Evolutionary conservation across 768 basidiomycete species (phyloP).

Genomic region (Leccinum olivaceopallidum): DNA sequence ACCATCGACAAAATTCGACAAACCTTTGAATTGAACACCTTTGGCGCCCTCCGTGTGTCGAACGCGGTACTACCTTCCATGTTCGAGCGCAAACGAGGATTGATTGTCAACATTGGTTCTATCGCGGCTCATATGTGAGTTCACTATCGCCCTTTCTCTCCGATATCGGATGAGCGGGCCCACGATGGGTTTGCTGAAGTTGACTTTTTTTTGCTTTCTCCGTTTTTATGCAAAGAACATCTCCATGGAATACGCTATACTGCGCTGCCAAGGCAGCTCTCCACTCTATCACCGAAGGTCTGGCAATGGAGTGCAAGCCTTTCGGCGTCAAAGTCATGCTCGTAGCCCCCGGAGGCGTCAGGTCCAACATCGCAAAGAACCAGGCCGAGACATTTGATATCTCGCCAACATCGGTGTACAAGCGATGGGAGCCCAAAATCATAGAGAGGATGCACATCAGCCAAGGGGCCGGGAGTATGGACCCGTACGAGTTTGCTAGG

Average conservation of each 20-base stretch:
- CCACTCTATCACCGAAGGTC: slow-evolving; percentile 58
- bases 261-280: slow-evolving; percentile 58
- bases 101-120: slow-evolving; percentile 77
- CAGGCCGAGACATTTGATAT: slow-evolving; percentile 43
- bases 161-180: background rate
- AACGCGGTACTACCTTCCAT: slow-evolving; percentile 70
- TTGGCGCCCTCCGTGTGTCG: slow-evolving; percentile 58
- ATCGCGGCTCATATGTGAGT: slow-evolving; percentile 60
- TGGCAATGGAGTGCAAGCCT: slow-evolving; percentile 74
- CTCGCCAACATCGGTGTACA: slow-evolving; percentile 56
- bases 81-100: slow-evolving; percentile 60
- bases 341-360: slow-evolving; percentile 64
- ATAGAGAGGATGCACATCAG: slow-evolving; percentile 54
- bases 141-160: background rate
- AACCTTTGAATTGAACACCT: slow-evolving; percentile 68
- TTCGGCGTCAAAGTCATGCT: slow-evolving; percentile 72
- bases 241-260: slow-evolving; percentile 69
- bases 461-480: slow-evolving; percentile 50
- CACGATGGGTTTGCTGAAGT: background rate
- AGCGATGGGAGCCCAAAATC: slow-evolving; percentile 52
- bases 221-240: slow-evolving; percentile 42
- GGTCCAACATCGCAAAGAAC: slow-evolving; percentile 65
- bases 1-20: slow-evolving; percentile 51
- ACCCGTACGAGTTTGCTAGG: slow-evolving; percentile 51
- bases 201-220: background rate